phyloP scores from a whole-genome alignment of 371 early-diverging fungal species.

The Circinella minor region DNA sequence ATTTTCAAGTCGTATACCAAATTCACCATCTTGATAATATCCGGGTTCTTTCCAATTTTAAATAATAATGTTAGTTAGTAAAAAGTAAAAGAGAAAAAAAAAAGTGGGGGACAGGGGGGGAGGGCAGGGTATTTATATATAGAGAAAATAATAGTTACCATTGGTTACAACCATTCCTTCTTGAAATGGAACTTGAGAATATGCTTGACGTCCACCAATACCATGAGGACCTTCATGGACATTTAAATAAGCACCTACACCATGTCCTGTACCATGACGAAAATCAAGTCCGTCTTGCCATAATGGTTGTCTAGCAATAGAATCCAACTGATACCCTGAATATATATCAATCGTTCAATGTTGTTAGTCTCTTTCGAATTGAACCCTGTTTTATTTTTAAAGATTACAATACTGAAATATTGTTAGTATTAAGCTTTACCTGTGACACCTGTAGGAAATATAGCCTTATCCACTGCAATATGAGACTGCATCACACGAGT shows the following conservation, averaged over 20 bases:
- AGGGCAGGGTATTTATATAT: too few relatives aligned
- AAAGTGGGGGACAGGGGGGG: background rate
- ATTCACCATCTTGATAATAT: conserved; percentile 96
- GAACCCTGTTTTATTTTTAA: too few relatives aligned
- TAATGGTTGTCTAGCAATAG: conserved; percentile 85
- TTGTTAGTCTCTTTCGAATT: too few relatives aligned
- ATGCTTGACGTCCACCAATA: conserved; percentile 80
- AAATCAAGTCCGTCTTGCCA: conserved; percentile 96
- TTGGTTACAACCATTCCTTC: conserved; percentile 93
- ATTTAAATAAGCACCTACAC: conserved; percentile 98
- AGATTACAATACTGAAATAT: too few relatives aligned
- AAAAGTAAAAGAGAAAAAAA: conserved; percentile 14
- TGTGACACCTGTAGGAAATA: conserved; percentile 89
- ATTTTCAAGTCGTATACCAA: conserved; percentile 99
- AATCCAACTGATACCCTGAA: conserved; percentile 83
- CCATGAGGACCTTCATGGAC: conserved; percentile 99
- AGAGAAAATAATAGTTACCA: conserved; percentile 33
- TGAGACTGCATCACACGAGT: conserved; percentile 99
- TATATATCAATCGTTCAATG: conserved; percentile 33
- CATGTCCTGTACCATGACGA: conserved; percentile 99
- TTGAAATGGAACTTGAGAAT: conserved; percentile 74
- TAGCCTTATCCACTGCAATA: conserved; percentile 86
- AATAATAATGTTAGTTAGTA: too few relatives aligned
- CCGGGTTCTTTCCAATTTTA: conserved; percentile 84
- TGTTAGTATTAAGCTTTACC: background rate